Evolutionary conservation across 2,329 filamentous ascomycete species (phyloP), one percentile per base, ranked within the genome.

Genomic region (Coniella vitis): DNA sequence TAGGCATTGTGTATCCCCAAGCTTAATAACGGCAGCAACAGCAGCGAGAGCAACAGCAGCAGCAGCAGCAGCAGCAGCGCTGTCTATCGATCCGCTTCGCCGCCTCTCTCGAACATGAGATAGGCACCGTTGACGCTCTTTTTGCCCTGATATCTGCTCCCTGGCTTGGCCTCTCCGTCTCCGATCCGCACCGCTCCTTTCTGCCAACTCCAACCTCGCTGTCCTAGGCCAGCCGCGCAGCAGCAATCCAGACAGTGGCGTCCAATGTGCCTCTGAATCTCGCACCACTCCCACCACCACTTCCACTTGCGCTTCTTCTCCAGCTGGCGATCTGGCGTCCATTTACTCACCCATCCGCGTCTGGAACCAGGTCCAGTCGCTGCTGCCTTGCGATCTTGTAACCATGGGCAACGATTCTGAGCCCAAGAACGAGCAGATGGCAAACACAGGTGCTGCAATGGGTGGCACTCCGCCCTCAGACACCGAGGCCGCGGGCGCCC

Each of bases 341-440:
- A 21, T 9, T 9, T 13, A 12, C 17, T 4, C 17, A 12, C 17
- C 16, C 37, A 21, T 9, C 37, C 16, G 34, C 34, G 12, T 13
- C 34, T 36, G 34, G 25, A 29, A 29, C 25, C 25, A 5, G 25
- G 5, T 29, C 25, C 25, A 29, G 14, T n/a, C 35, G 4, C 14
- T 17, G 13, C 35, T 10, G 10, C 13, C 8, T 17, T 19, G 16
- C 37, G 5, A 13, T 14, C 40, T 42, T 13, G 40, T 25, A 20
- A 16, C 5, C 7, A 53, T 53, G 51, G 51, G 51, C 16, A 53
- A 53, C 48, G 51, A 53, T 48, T 45, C 48, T 47, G 48, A 48
- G 19, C 47, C 51, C 20, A 53, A 43, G 35, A 39, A 51, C 44
- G 51, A 53, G 48, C 49, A 48, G 37, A 45, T 47, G 45, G 45